A percentile compares a stretch with the other conserved stretches of the same genome.
phyloP scores from a whole-genome alignment of 169 alveolate genomes.

The Eimeria falciformis region DNA sequence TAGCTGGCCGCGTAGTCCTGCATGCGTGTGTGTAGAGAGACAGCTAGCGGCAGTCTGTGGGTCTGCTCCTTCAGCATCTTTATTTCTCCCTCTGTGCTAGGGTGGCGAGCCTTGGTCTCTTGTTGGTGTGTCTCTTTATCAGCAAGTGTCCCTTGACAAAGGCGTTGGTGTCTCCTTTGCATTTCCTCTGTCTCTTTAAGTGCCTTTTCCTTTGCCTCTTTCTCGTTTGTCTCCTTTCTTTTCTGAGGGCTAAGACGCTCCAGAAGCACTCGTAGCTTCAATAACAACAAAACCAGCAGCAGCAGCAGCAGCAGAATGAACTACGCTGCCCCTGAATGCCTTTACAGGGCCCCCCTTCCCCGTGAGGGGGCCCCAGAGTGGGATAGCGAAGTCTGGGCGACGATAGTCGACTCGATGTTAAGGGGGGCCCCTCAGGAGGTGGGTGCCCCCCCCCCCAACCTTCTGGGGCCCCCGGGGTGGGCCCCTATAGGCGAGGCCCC shows the following conservation, averaged over 20 bases:
- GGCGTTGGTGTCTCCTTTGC: not conserved
- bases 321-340: not conserved
- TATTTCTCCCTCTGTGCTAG: too few relatives aligned
- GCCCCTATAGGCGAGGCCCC: not conserved
- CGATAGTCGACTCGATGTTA: constrained; percentile 12
- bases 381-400: constrained; percentile 14
- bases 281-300: constrained; percentile 41
- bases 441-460: not conserved
- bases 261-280: constrained; percentile 37
- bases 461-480: constrained; percentile 15
- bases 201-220: not conserved
- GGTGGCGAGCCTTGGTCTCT: too few relatives aligned
- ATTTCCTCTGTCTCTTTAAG: not conserved
- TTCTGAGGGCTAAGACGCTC: not conserved
- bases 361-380: not conserved
- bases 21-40: too few relatives aligned
- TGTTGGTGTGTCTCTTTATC: too few relatives aligned
- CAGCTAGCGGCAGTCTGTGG: too few relatives aligned
- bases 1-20: too few relatives aligned
- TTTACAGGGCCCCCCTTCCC: not conserved
- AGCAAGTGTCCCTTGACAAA: too few relatives aligned
- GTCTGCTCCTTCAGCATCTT: too few relatives aligned
- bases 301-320: constrained; percentile 53
- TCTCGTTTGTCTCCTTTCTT: not conserved
- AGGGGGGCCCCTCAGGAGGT: not conserved